Base-by-base conservation (phyloP, 2,329 filamentous ascomycete genomes). In the Fusarium brachygibbosum region DNA sequence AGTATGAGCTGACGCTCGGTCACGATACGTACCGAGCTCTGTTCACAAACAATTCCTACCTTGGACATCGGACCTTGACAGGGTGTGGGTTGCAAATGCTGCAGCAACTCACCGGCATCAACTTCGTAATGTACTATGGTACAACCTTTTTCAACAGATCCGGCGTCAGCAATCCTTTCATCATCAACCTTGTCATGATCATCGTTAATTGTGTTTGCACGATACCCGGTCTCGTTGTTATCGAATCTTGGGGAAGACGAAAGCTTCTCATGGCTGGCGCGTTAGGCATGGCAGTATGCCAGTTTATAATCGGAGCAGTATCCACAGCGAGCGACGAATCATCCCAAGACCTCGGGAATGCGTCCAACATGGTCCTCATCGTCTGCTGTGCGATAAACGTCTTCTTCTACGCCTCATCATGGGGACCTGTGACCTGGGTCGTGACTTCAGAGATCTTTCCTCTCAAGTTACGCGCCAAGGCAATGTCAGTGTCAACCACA, bases 121-220 rank as follows among this genome's bases (percentile, higher is more conserved):
- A 93, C 76, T 93, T 91, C 66, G 91, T 91, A 75, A 91, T 93
- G 86, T 92, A 92, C 77, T 93, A 92, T 77, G 89, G 91, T 48
- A 93, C 90, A 1, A 87, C 86, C 5, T 93, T 92, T 77, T 93
- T 93, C 79, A 83, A 83, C 49, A 83, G 84, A 58, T 86, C 87
- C 32, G 85, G 86, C 38, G 83, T 92, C 54, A 74, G 81, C 23
- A 87, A 87, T 66, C 86, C 91, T 2, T 93, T 91, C 75, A 84
- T 87, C 32, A 92, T 93, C 64, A 88, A 89, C 16, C 85, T 94
- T 73, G 92, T 94, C 70, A 90, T 92, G 72, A 91, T 92, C 77
- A 81, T 90, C 56, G 91, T 96, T 79, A 95, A 95, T 76, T 88
- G 92, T 13, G 84, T 88, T 40, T 93, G 91, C 6, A 95, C 92